Base-by-base conservation (phyloP, 305 asterid genomes). In the Rubia peregrina region DNA sequence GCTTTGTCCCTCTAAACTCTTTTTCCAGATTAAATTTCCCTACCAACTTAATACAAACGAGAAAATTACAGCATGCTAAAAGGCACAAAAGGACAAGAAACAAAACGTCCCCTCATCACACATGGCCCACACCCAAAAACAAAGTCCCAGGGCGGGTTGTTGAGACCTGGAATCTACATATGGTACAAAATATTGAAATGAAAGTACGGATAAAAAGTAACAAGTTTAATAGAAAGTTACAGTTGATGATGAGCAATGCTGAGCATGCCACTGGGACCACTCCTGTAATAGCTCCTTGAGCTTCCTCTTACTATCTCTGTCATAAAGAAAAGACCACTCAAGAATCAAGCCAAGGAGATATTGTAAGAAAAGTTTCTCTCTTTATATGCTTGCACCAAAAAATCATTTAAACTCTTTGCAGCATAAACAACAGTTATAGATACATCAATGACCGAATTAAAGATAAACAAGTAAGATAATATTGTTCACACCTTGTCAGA, bases 261-360 rank as follows among this genome's bases (percentile, higher is more conserved):
- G 76, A 71, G 95, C 82, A 80, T 94, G 95, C 97, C 97, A 94
- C 51, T 77, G 86, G 40, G 99, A 89, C 99, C 99, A 94, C 73
- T 86, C 84, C 75, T 82, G 93, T 68, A 94, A 83, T 60, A 94
- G 81, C 84, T 89, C 97, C 83, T 88, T 90, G 51, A 91, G 96
- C 84, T 88, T 91, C 80, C 80, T 87, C 76, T 84, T 88, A 78
- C 99, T 91, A 79, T 89, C 93, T 68, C 99, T 94, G 90, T n/a
- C 74, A 79, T 80, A 77, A 71, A 49, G 33, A 10, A 33, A 11
- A 30, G 36, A 33, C 56, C 67, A 43, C 43, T 59, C 46, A 65
- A 67, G 63, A 42, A 48, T 30, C 67, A 79, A 65, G 67, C 62
- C 63, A 78, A 68, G 49, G 26, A 57, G 74, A 56, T 64, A 38